phyloP scores from a whole-genome alignment of 2,329 filamentous ascomycete genomes.

The Alternaria sp. region DNA sequence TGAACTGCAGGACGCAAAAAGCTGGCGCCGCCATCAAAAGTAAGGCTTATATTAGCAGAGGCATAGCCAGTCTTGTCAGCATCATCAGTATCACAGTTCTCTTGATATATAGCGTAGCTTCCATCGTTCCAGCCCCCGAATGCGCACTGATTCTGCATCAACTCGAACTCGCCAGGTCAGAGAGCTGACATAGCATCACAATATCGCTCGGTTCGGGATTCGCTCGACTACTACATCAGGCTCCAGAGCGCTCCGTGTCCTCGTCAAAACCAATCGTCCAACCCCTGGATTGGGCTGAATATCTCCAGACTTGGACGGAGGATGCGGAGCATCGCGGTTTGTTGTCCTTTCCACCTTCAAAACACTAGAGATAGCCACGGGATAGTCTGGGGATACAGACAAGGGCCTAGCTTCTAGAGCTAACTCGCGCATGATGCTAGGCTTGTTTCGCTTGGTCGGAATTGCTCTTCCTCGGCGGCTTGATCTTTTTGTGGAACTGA shows the following conservation, averaged over 20 bases:
- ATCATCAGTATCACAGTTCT: neutral
- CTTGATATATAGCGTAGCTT: neutral
- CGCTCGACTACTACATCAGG: neutral
- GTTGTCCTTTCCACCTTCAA: neutral
- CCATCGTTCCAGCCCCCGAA: neutral
- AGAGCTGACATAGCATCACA: neutral
- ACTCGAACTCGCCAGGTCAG: neutral
- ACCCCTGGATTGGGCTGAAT: neutral
- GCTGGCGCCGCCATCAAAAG: neutral
- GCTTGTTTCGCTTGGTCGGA: neutral
- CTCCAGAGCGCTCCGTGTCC: neutral
- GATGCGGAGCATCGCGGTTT: neutral
- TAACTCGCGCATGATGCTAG: conserved; percentile 1
- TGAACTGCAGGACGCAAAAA: neutral
- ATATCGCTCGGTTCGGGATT: neutral
- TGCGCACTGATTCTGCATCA: neutral
- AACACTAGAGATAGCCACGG: neutral
- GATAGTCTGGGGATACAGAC: conserved; percentile 5
- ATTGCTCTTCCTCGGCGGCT: neutral
- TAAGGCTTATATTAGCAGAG: neutral
- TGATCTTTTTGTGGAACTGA: neutral
- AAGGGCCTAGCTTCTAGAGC: conserved; percentile 12
- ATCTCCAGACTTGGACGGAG: neutral
- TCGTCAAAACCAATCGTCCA: neutral
- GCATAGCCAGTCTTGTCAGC: neutral